phyloP scores from a whole-genome alignment of 1,139 yeast genomes.

The Blastobotrys aristatus region DNA sequence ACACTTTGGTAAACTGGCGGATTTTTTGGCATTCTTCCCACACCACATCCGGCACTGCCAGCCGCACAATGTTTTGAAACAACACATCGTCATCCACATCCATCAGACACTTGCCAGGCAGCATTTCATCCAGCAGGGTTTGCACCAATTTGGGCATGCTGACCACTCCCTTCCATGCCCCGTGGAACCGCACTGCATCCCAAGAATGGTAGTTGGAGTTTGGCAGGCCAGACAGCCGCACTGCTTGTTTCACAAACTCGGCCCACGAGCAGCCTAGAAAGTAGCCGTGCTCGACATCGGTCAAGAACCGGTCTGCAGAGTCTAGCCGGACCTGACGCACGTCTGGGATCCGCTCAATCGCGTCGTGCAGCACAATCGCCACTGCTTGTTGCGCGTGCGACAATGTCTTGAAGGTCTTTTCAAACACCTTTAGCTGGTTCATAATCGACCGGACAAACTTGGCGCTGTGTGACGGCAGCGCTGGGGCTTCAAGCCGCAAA shows the following conservation, averaged over 20 bases:
- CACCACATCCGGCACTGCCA: slow-evolving; percentile 3
- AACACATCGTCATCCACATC: slow-evolving; percentile 5
- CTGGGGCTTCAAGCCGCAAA: slow-evolving; percentile 7
- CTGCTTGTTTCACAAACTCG: slow-evolving; percentile 1
- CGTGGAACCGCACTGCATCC: slow-evolving; percentile 8
- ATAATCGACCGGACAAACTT: slow-evolving; percentile 6
- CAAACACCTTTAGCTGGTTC: not conserved
- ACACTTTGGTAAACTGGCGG: not conserved
- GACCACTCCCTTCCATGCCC: slow-evolving; percentile 9
- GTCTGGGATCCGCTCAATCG: slow-evolving; percentile 8
- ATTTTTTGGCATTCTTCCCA: slow-evolving; percentile 7
- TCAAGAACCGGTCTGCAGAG: not conserved
- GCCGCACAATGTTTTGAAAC: slow-evolving; percentile 7
- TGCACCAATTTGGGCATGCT: not conserved
- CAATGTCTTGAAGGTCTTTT: not conserved
- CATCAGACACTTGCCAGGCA: slow-evolving; percentile 2
- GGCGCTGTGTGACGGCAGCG: slow-evolving; percentile 8
- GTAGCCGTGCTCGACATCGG: not conserved
- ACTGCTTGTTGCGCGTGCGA: slow-evolving; percentile 1
- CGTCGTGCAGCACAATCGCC: slow-evolving; percentile 2
- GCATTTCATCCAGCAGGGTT: slow-evolving; percentile 6
- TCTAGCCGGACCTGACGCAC: slow-evolving; percentile 2
- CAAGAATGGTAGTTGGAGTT: slow-evolving; percentile 9
- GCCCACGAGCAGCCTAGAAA: not conserved
- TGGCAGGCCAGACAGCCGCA: slow-evolving; percentile 6